Evolutionary conservation across 192 early-diverging fungal genomes (phyloP).

Genomic region (Neocallimastix lanati): DNA sequence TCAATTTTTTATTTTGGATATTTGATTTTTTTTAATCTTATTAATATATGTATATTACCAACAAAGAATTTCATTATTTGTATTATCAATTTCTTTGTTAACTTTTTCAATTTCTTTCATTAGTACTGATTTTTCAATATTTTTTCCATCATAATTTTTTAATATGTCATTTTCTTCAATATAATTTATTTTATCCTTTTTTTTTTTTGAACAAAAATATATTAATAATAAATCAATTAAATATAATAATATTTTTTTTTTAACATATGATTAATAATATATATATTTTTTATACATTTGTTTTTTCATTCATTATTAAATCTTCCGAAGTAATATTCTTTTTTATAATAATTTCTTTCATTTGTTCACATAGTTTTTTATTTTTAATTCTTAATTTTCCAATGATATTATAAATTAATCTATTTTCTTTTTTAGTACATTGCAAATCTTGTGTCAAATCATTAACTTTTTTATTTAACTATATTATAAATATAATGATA

Average conservation of each 20-base stretch:
- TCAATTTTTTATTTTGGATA: no score
- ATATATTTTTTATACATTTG: background rate
- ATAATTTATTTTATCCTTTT: no score
- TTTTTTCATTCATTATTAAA: background rate
- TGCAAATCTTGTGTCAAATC: background rate
- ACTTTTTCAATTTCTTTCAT: background rate
- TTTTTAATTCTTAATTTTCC: background rate
- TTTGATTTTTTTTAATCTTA: no score
- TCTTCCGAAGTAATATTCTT: background rate
- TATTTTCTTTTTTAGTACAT: background rate
- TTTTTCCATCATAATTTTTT: background rate
- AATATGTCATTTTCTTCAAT: background rate
- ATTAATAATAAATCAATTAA: no score
- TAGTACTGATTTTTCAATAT: background rate
- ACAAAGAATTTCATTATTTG: background rate
- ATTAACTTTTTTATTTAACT: background rate
- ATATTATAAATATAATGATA: background rate
- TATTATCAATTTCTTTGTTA: background rate
- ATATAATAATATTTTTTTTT: no score
- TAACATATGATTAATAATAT: background rate
- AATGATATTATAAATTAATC: background rate
- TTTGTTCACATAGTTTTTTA: background rate
- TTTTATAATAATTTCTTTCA: background rate
- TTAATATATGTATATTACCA: no score
- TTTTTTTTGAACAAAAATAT: no score